A percentile compares a stretch with the other conserved stretches of the same genome.
These are phyloP conservation scores for Alectoria sarmentosa DNA, from an alignment of 495 filamentous ascomycete genomes.

Conservation along the genomic window DNA sequence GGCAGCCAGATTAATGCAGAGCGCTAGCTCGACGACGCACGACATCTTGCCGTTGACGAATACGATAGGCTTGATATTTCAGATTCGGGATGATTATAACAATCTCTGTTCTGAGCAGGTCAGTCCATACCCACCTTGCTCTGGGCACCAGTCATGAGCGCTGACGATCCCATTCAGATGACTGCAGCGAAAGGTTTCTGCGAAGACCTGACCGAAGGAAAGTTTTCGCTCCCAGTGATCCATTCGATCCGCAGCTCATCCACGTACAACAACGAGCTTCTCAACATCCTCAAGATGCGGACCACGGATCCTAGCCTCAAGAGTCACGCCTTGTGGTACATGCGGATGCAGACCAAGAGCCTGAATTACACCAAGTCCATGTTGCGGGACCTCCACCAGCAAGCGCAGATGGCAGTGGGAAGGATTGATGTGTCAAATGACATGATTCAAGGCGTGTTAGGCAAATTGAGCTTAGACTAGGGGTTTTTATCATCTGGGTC, in stretches of 20 bases:
- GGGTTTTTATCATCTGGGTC: no score
- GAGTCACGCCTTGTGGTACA: slow-evolving; percentile 17
- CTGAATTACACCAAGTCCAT: slow-evolving; percentile 15
- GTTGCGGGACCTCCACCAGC: slow-evolving; percentile 5
- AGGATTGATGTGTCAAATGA: not conserved
- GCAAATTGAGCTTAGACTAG: not conserved
- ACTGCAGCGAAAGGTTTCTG: slow-evolving; percentile 47
- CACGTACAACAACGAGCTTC: slow-evolving; percentile 16
- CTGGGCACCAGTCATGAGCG: not conserved
- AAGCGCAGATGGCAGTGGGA: not conserved
- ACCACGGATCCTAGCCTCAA: slow-evolving; percentile 13
- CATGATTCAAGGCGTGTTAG: not conserved
- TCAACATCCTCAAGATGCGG: slow-evolving; percentile 20
- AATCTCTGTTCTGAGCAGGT: slow-evolving; percentile 20
- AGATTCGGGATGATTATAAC: slow-evolving; percentile 19
- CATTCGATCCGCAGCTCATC: slow-evolving; percentile 18
- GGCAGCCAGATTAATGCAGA: slow-evolving; percentile 17
- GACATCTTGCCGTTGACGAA: slow-evolving; percentile 15
- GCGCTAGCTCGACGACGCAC: not conserved
- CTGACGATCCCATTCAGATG: slow-evolving; percentile 29
- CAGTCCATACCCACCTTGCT: not conserved
- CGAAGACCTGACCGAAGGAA: slow-evolving; percentile 53
- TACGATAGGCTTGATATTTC: slow-evolving; percentile 14
- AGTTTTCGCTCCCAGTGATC: slow-evolving; percentile 47
- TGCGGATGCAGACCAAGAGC: slow-evolving; percentile 15